These are phyloP conservation scores for Pleurotus eryngii DNA, from an alignment of 768 basidiomycete species.

Conservation along the genomic window DNA sequence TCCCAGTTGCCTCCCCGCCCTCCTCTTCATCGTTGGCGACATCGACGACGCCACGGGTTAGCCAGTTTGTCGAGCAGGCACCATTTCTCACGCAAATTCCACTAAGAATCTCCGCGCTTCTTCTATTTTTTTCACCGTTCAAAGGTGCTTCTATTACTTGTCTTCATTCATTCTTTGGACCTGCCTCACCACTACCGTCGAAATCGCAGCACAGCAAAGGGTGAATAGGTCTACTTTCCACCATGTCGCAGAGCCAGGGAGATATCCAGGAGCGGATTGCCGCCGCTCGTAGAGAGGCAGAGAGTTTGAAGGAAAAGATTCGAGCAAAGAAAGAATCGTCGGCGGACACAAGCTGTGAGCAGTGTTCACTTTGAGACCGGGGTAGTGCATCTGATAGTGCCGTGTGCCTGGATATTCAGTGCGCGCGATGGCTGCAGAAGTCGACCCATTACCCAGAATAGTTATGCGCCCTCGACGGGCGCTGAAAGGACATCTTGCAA, in stretches of 20 bases:
- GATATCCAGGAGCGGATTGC: slow-evolving; percentile 93
- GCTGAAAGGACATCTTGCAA: slow-evolving; percentile 95
- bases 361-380: slow-evolving; percentile 7
- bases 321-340: slow-evolving; percentile 93
- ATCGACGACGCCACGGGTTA: slow-evolving; percentile 1
- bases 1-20: slow-evolving; percentile 17
- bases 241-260: slow-evolving; percentile 77
- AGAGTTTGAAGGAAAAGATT: slow-evolving; percentile 98
- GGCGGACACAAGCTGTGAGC: slow-evolving; percentile 95
- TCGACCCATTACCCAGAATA: slow-evolving; percentile 92
- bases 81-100: slow-evolving; percentile 7
- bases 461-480: slow-evolving; percentile 95
- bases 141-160: slow-evolving; percentile 7
- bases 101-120: slow-evolving; percentile 9
- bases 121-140: slow-evolving; percentile 10
- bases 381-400: slow-evolving; percentile 6
- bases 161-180: slow-evolving; percentile 3
- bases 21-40: slow-evolving; percentile 8
- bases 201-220: neutral
- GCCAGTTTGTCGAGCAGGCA: neutral
- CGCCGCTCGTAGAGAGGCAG: slow-evolving; percentile 93
- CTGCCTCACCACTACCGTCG: slow-evolving; percentile 6
- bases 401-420: slow-evolving; percentile 47
- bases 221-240: slow-evolving; percentile 4
- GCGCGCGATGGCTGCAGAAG: slow-evolving; percentile 97